Conservation (phyloP, 306 rosid species). For the Pachyrhizus erosus region DNA sequence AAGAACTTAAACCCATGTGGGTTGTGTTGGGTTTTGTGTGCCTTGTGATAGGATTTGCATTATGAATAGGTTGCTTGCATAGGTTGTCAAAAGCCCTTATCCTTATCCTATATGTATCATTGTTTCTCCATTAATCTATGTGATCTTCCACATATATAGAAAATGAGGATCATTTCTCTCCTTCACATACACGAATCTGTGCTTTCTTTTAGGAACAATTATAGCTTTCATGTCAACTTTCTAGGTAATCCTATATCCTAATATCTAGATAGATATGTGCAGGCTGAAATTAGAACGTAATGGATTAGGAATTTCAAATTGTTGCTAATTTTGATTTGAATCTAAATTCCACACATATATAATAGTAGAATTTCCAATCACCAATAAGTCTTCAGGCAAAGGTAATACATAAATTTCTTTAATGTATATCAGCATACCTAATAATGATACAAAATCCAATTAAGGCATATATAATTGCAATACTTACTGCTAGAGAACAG, state of each 20-base stretch:
- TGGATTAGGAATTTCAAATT: not conserved
- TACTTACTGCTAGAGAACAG: slow-evolving; percentile 80
- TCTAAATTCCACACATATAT: slow-evolving; percentile 12
- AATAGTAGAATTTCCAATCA: slow-evolving; percentile 32
- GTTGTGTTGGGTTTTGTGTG: not conserved
- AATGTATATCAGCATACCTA: not conserved
- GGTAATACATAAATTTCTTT: slow-evolving; percentile 16
- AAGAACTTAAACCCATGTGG: not conserved
- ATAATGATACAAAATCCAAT: not conserved
- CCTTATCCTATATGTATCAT: not conserved
- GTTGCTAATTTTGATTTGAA: not conserved
- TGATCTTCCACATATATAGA: not conserved
- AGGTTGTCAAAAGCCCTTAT: not conserved
- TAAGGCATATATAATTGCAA: slow-evolving; percentile 26
- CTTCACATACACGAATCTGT: not conserved
- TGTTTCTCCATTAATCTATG: not conserved
- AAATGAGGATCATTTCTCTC: not conserved
- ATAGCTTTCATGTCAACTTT: not conserved
- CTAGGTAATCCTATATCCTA: slow-evolving; percentile 5
- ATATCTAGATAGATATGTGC: slow-evolving; percentile 1
- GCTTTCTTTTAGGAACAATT: not conserved
- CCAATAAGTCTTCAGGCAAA: slow-evolving; percentile 12
- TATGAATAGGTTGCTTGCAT: not conserved
- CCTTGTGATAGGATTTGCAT: not conserved
- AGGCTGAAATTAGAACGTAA: not conserved